Evolutionary conservation across 371 early-diverging fungal genomes (phyloP), one percentile per base, ranked within the genome.

Genomic region (Haplosporangium sp.): DNA sequence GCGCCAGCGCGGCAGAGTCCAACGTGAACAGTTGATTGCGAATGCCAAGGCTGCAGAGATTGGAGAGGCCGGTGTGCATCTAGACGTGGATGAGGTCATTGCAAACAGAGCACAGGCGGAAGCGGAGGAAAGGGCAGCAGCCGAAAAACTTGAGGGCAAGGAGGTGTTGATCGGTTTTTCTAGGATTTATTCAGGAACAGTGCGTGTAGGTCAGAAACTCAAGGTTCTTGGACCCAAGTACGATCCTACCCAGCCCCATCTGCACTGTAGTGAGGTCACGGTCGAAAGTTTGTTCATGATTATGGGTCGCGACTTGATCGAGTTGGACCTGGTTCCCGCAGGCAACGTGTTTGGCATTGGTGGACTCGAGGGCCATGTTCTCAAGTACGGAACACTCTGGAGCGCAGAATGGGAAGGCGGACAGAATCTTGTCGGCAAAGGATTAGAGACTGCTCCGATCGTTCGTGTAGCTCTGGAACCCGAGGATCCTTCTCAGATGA

Each of bases 381-480:
- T 98, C 48, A 98, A 98, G 80, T 93, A 92, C 40, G 99, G 94
- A 11, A 99, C 98, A 0, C 77, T 98, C 64, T 89, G 91, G 41
- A 92, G 86, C 60, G 86, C 86, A 14, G 75, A 86, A 38, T 79
- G 73, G 62, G 82, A 85, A 13, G 75, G 84, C 59, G 86, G 84
- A 12, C 80, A 81, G 47, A 89, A 89, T n/a, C 73, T 89, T 83
- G 89, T 86, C 21, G 85, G 88, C 11, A 83, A 86, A 14, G 65
- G 73, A 18, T 18, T 72, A 52, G 88, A 91, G 67, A 82, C 89
- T 1, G 83, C 94, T 14, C 95, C 95, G 6, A 97, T 99, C 75
- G 93, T 99, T 38, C 93, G 98, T 10, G 99, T 98, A 11, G 98
- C 99, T 0, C 70, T 99, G 48, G 98, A 99, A 57, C 98, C 99